phyloP scores from a whole-genome alignment of 306 rosid species.

The Prosopis cineraria region DNA sequence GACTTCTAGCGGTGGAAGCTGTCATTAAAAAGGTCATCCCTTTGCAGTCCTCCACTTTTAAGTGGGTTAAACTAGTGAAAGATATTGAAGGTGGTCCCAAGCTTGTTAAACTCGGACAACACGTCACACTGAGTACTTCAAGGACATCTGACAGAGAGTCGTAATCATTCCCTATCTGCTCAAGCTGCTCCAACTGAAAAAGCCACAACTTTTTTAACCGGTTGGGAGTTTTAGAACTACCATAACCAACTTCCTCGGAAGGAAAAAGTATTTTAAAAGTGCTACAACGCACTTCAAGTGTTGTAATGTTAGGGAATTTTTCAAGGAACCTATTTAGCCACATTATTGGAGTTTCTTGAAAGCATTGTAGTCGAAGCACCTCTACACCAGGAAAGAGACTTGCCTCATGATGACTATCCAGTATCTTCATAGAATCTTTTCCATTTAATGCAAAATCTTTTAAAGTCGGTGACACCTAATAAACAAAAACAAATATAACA shows the following conservation, averaged over 20 bases:
- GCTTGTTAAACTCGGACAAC: background rate
- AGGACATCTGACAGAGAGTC: background rate
- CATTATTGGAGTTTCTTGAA: background rate
- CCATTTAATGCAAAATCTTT: background rate
- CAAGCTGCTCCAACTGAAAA: background rate
- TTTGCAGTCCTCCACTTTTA: background rate
- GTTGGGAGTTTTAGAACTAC: too few relatives aligned
- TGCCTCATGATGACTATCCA: background rate
- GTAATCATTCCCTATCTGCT: background rate
- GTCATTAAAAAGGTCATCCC: background rate
- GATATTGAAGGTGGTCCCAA: background rate
- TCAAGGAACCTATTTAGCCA: background rate
- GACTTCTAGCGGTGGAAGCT: background rate
- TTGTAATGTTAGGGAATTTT: background rate
- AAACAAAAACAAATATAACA: too few relatives aligned
- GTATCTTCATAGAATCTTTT: background rate
- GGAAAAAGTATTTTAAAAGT: background rate
- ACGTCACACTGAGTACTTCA: too few relatives aligned
- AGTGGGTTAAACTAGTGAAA: background rate
- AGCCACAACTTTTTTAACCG: background rate
- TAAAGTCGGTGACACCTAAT: too few relatives aligned
- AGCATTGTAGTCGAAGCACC: background rate
- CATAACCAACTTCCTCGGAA: background rate
- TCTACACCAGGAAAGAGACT: background rate
- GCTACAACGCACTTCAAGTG: background rate